Evolutionary conservation across 345 rosid species (phyloP).

Genomic region (Salix suchowensis): DNA sequence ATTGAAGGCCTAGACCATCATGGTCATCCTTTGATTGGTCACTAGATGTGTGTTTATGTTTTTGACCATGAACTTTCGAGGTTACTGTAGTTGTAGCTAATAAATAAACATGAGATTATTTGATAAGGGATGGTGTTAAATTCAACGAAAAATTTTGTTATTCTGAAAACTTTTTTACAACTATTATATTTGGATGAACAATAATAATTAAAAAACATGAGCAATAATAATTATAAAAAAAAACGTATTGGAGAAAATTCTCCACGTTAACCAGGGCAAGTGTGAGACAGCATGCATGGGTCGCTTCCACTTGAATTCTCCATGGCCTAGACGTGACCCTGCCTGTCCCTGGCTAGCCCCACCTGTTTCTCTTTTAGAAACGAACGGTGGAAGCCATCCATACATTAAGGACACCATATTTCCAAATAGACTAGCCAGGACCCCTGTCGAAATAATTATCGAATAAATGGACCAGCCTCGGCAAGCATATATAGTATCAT

Average conservation of each 20-base stretch:
- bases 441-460: not conserved
- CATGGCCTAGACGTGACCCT: not conserved
- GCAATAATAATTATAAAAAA: too few species aligned
- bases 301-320: not conserved
- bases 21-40: too few species aligned
- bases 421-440: not conserved
- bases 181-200: too few species aligned
- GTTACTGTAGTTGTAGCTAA: too few species aligned
- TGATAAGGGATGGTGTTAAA: too few species aligned
- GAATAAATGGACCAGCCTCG: not conserved
- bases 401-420: not conserved
- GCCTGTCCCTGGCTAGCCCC: not conserved
- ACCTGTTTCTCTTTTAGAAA: not conserved
- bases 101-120: too few species aligned
- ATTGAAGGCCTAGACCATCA: too few species aligned
- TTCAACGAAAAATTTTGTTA: too few species aligned
- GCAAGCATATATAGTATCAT: not conserved
- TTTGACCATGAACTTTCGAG: too few species aligned
- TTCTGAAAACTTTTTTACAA: too few species aligned
- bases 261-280: not conserved
- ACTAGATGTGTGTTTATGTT: too few species aligned
- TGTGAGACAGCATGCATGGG: not conserved
- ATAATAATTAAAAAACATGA: too few species aligned
- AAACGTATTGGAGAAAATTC: not conserved
- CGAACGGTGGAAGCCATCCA: not conserved